phyloP scores from a whole-genome alignment of 371 early-diverging fungal genomes.

The Sporodiniella umbellata region DNA sequence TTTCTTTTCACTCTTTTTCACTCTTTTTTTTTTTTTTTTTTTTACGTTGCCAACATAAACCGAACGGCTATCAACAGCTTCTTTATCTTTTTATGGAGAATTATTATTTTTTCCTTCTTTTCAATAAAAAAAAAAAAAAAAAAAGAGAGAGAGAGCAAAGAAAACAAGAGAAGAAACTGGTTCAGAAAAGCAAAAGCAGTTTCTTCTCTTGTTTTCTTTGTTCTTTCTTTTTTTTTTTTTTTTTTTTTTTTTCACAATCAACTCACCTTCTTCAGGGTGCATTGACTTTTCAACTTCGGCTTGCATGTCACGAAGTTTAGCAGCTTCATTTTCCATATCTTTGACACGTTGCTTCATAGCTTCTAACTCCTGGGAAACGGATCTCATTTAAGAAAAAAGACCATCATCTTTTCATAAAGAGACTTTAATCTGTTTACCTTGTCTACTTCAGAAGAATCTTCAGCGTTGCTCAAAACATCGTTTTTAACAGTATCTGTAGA shows the following conservation, averaged over 20 bases:
- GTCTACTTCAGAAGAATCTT: slow-evolving; percentile 29
- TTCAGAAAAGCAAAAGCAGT: too few species aligned
- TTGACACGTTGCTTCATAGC: slow-evolving; percentile 85
- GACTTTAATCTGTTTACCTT: too few species aligned
- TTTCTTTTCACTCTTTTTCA: background rate
- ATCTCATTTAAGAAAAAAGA: background rate
- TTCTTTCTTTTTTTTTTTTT: slow-evolving; percentile 8
- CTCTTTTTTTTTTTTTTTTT: background rate
- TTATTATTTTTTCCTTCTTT: slow-evolving; percentile 2
- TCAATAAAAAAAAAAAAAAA: too few species aligned
- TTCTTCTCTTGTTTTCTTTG: too few species aligned
- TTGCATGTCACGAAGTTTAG: slow-evolving; percentile 88
- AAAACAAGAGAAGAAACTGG: too few species aligned
- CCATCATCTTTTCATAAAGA: too few species aligned
- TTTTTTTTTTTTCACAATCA: slow-evolving; percentile 1
- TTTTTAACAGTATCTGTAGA: background rate
- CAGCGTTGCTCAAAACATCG: slow-evolving; percentile 1
- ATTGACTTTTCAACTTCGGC: slow-evolving; percentile 84
- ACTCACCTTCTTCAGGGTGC: slow-evolving; percentile 58
- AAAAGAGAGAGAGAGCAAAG: too few species aligned
- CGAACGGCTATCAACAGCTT: slow-evolving; percentile 88
- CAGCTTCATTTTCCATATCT: slow-evolving; percentile 96
- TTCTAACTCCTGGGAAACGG: slow-evolving; percentile 56
- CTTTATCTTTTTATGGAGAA: slow-evolving; percentile 51
- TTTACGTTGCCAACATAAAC: slow-evolving; percentile 93